Evolutionary conservation across 306 rosid species (phyloP), one percentile per base, ranked within the genome.

Genomic region (Cicer bijugum): DNA sequence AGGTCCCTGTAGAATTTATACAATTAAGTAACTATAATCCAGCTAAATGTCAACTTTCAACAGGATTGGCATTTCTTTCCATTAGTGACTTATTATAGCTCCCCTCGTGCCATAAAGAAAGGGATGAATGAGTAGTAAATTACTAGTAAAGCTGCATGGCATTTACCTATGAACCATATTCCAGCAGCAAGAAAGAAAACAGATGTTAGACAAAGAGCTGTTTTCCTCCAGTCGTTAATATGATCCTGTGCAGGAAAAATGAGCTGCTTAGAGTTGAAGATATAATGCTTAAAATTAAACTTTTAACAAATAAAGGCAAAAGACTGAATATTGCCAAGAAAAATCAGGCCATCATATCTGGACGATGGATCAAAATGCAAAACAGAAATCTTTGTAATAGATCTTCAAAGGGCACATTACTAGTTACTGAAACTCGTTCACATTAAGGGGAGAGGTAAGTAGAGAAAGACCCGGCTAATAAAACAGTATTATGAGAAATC

Each of bases 111-210:
- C 4, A 59, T 59, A 59, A 33, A 59, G 65, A 33, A 59, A 12
- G 2, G 17, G 16, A 59, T 33, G 65, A 59, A 12, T 6, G 15
- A 35, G 43, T 59, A 59, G 23, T 4, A 14, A 67, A 33, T 47
- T 46, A 45, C 43, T 14, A 12, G 46, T 74, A 46, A 78, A 81
- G 38, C 47, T 68, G 67, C 35, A 65, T 38, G 56, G n/a, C 38
- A 63, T 89, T 85, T 69, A 89, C 97, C 97, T 46, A 88, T 74
- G 80, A 88, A 89, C 97, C 97, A 92, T 72, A 88, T 73, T 55
- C 60, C 86, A 63, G 96, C 88, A 39, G 97, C 97, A 73, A 89
- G 70, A 81, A 92, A 92, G 82, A 86, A 84, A 69, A 92, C 7
- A 45, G 97, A 77, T 42, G 97, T 92, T 67, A 92, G 72, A 73